phyloP scores from a whole-genome alignment of 2,329 filamentous ascomycete genomes.

The Cadophora malorum region DNA sequence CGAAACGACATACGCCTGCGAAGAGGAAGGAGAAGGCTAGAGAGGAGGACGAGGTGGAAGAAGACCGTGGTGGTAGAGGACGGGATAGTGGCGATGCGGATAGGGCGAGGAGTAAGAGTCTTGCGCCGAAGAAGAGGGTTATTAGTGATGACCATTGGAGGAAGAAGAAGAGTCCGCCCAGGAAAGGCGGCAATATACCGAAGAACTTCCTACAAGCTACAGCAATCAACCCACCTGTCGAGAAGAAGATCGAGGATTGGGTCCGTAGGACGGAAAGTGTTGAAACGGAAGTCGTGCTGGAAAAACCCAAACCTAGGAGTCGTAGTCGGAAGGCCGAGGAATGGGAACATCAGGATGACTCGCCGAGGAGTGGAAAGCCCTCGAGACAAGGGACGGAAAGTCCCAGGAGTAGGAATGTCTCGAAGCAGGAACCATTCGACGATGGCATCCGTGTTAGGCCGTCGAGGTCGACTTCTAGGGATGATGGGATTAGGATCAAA shows the following conservation, averaged over 20 bases:
- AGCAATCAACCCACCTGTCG: slow-evolving; percentile 59
- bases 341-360: slow-evolving; percentile 20
- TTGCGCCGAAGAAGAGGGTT: slow-evolving; percentile 81
- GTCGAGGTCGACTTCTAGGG: slow-evolving; percentile 34
- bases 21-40: slow-evolving; percentile 55
- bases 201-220: slow-evolving; percentile 63
- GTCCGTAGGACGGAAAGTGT: slow-evolving; percentile 46
- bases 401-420: slow-evolving; percentile 26
- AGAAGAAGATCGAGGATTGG: slow-evolving; percentile 68
- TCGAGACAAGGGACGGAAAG: slow-evolving; percentile 19
- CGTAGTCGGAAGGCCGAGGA: slow-evolving; percentile 17
- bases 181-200: slow-evolving; percentile 53
- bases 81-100: slow-evolving; percentile 26
- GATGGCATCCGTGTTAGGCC: slow-evolving; percentile 52
- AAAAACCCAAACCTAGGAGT: slow-evolving; percentile 20
- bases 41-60: slow-evolving; percentile 50
- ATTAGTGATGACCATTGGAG: slow-evolving; percentile 93
- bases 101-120: slow-evolving; percentile 38
- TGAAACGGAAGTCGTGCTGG: slow-evolving; percentile 23
- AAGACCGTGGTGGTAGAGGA: slow-evolving; percentile 6
- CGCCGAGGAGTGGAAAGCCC: slow-evolving; percentile 6
- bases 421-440: slow-evolving; percentile 42
- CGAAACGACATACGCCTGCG: slow-evolving; percentile 33
- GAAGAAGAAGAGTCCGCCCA: slow-evolving; percentile 56
- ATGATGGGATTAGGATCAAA: slow-evolving; percentile 40